Percentiles rank a stretch among this genome's conserved stretches.
Conservation (phyloP, 257 asterid species). For the Lavandula angustifolia region DNA sequence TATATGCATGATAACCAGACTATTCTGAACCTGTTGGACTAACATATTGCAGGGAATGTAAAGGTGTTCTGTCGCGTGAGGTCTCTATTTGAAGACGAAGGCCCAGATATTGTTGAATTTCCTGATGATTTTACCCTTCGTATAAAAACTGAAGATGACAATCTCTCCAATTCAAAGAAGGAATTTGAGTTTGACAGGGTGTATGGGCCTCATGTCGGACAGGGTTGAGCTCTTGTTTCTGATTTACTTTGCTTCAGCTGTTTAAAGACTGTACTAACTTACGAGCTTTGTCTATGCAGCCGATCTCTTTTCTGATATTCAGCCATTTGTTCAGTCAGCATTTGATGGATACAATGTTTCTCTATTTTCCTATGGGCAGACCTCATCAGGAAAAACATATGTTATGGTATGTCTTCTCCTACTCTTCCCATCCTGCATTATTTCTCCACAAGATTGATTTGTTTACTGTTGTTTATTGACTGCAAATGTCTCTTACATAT, state of each 20-base stretch:
- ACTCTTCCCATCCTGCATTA: constrained; percentile 26
- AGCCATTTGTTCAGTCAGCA: constrained; percentile 98
- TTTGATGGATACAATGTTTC: constrained; percentile 95
- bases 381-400: constrained; percentile 86
- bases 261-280: constrained; percentile 36
- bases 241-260: constrained; percentile 32
- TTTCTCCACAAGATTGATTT: constrained; percentile 19
- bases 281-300: constrained; percentile 56
- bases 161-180: constrained; percentile 78
- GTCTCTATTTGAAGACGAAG: constrained; percentile 96
- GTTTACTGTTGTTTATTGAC: constrained; percentile 19
- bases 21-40: constrained; percentile 36
- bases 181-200: constrained; percentile 98
- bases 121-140: constrained; percentile 83
- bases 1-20: constrained; percentile 21
- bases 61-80: constrained; percentile 92
- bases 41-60: constrained; percentile 71
- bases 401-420: constrained; percentile 74
- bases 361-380: constrained; percentile 84
- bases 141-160: constrained; percentile 76
- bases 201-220: constrained; percentile 98
- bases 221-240: constrained; percentile 53
- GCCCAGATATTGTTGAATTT: constrained; percentile 75
- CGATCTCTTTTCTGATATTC: constrained; percentile 85
- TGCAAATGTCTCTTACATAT: constrained; percentile 16